Conservation (phyloP, 352 stramenopile genomes). For the Globisporangium mamillatum region DNA sequence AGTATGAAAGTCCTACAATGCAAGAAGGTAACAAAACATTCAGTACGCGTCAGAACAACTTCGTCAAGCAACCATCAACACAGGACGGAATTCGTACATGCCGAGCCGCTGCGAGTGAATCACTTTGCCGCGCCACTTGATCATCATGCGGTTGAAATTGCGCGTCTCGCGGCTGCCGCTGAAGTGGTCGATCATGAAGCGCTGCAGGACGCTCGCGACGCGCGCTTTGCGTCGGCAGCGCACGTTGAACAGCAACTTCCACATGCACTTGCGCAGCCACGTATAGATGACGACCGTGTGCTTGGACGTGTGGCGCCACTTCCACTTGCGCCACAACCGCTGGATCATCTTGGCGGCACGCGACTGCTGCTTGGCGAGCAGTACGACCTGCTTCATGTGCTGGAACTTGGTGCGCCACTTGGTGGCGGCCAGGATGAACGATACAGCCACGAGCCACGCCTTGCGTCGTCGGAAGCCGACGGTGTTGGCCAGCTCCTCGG, state of each 20-base stretch:
- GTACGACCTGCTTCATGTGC: slow-evolving; percentile 30
- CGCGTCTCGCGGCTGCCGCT: slow-evolving; percentile 52
- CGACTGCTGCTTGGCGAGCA: slow-evolving; percentile 32
- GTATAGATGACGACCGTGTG: slow-evolving; percentile 63
- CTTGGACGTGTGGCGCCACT: slow-evolving; percentile 56
- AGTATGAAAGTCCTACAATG: slow-evolving; percentile 35
- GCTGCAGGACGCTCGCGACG: slow-evolving; percentile 35
- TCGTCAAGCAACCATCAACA: background rate
- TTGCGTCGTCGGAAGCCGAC: slow-evolving; percentile 36
- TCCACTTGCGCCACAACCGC: slow-evolving; percentile 56
- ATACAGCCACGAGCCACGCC: slow-evolving; percentile 48
- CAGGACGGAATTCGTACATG: slow-evolving; percentile 19
- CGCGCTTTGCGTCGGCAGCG: slow-evolving; percentile 37
- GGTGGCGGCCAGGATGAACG: slow-evolving; percentile 35
- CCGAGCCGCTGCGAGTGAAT: slow-evolving; percentile 61
- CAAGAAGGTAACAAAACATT: background rate
- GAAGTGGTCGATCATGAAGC: slow-evolving; percentile 61
- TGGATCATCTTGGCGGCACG: slow-evolving; percentile 55
- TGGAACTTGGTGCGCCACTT: slow-evolving; percentile 34
- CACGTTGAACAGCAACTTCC: slow-evolving; percentile 61
- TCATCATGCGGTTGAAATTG: slow-evolving; percentile 79
- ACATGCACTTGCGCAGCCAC: slow-evolving; percentile 69
- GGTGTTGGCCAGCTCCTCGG: slow-evolving; percentile 31
- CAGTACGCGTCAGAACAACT: background rate
- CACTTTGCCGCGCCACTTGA: slow-evolving; percentile 68